Conservation (phyloP, 768 basidiomycete genomes). For the Suillus brevipes region DNA sequence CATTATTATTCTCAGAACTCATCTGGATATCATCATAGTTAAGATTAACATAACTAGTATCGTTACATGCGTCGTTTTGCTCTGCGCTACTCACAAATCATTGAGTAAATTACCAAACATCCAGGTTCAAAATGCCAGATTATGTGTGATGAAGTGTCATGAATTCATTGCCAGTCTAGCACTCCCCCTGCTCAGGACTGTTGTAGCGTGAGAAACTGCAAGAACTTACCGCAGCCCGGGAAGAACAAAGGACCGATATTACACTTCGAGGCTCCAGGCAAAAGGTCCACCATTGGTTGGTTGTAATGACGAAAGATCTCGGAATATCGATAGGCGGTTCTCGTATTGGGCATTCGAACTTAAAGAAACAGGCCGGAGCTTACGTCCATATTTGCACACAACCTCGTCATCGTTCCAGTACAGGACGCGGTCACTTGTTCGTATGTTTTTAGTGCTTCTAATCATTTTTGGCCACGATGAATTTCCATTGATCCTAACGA, state of each 20-base stretch:
- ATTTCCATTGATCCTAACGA: background rate
- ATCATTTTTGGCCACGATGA: background rate
- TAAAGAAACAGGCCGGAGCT: background rate
- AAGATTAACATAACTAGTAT: background rate
- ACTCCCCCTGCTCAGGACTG: background rate
- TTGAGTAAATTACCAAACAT: background rate
- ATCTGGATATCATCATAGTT: background rate
- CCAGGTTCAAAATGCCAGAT: background rate
- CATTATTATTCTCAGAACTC: background rate
- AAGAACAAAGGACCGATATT: background rate
- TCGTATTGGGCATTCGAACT: background rate
- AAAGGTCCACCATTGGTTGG: background rate
- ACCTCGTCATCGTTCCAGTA: background rate
- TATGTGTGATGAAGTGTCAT: background rate
- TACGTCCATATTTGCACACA: background rate
- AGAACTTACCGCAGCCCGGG: background rate
- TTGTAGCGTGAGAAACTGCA: background rate
- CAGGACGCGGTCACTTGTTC: background rate
- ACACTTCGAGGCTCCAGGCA: background rate
- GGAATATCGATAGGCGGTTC: background rate
- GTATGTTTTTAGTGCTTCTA: background rate
- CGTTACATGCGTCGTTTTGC: background rate
- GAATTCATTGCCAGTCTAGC: background rate
- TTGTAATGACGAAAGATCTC: background rate
- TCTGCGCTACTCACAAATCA: background rate